Percentiles rank a stretch among this genome's conserved stretches.
Conservation (phyloP, 23 red algal species). For the Gracilaria vermiculophylla region DNA sequence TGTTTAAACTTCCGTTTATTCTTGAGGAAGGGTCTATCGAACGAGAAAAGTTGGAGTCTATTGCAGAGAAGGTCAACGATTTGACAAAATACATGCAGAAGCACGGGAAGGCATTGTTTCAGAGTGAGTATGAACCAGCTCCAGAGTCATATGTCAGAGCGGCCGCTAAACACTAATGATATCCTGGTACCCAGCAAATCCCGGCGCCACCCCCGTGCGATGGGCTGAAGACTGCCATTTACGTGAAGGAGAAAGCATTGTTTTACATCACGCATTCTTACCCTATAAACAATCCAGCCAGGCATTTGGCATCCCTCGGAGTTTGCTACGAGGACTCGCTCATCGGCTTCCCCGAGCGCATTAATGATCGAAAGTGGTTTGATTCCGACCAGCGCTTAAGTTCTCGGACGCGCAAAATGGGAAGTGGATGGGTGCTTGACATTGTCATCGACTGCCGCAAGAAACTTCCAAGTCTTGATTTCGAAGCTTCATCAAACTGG, state of each 20-base stretch:
- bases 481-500: constrained; percentile 62
- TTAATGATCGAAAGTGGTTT: constrained; percentile 59
- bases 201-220: neutral
- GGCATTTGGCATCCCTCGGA: neutral
- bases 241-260: neutral
- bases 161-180: neutral
- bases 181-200: neutral
- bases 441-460: constrained; percentile 66
- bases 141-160: constrained; percentile 19
- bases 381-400: constrained; percentile 83
- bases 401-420: constrained; percentile 76
- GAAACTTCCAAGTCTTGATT: constrained; percentile 49
- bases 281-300: neutral
- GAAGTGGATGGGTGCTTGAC: constrained; percentile 76
- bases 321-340: neutral
- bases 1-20: constrained; percentile 86
- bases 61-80: constrained; percentile 82
- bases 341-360: constrained; percentile 60
- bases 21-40: constrained; percentile 33
- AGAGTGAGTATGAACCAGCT: constrained; percentile 42
- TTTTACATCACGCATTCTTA: neutral
- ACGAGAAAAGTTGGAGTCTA: constrained; percentile 58
- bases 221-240: neutral
- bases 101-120: constrained; percentile 66
- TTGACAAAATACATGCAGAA: constrained; percentile 79